Base-by-base conservation (phyloP, 2,329 filamentous ascomycete species). In the Gnomoniopsis sp. region DNA sequence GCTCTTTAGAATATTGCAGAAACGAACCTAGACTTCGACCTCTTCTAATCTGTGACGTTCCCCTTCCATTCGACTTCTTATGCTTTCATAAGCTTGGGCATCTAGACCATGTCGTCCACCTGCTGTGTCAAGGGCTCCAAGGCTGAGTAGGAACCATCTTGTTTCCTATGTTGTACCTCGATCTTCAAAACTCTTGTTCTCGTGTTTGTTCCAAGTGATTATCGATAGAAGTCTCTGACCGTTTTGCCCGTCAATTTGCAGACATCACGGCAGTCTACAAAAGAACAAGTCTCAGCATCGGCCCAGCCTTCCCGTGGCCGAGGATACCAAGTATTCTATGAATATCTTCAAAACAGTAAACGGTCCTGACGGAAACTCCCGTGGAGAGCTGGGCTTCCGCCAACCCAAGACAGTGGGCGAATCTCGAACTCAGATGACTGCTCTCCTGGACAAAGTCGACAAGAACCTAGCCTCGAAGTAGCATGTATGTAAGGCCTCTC, bases 311-410 rank as follows among this genome's bases (percentile, higher is more conserved):
- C 51, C 47, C 23, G 55, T 58, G 1, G 51, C 47, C n/a, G 22
- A 54, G 2, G 51, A 55, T 23, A 46, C 41, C n/a, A 48, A 58
- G 14, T 61, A 58, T 17, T 17, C 51, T 2, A 53, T 61, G 38
- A 23, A 26, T 2, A 21, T 43, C 6, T 52, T 58, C 38, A 49
- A n/a, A 2, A 33, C 41, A 4, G 36, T 51, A 8, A 30, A n/a
- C 19, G 26, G n/a, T 38, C 7, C 26, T 17, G n/a, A 53, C 36
- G 48, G 33, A 6, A n/a, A 21, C 22, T 23, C 48, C 17, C 48
- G 55, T 14, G 38, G 38, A n/a, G 51, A 53, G 6, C 55, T 61
- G 23, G 55, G 46, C 3, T 51, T 61, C 30, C 59, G 59, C 0
- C 23, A 55, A 33, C 22, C 51, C 12, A 47, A 58, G 19, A 58